phyloP scores from a whole-genome alignment of 331 rosid species.

The Cydonia oblonga region DNA sequence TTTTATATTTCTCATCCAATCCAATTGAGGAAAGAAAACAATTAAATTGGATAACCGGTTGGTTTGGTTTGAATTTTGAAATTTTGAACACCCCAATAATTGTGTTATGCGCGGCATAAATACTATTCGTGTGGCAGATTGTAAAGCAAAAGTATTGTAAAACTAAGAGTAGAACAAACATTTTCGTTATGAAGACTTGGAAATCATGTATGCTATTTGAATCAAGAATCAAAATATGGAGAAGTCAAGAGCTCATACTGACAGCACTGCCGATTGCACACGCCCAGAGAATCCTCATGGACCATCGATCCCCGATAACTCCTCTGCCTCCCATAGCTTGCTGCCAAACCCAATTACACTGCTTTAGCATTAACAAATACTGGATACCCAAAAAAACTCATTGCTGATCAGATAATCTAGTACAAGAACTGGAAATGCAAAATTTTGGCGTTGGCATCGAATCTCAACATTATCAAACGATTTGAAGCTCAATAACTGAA shows the following conservation, averaged over 20 bases:
- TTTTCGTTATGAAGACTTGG: neutral
- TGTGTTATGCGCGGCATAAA: neutral
- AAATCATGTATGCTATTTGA: neutral
- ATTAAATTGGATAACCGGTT: neutral
- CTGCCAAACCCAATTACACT: constrained; percentile 14
- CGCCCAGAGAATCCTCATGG: constrained; percentile 46
- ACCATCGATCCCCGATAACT: constrained; percentile 46
- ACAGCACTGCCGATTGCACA: constrained; percentile 51
- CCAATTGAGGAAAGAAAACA: neutral
- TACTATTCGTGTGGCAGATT: neutral
- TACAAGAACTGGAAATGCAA: neutral
- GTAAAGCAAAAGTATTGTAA: neutral
- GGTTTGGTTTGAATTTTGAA: neutral
- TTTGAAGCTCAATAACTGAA: neutral
- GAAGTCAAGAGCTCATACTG: constrained; percentile 16
- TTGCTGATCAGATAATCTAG: neutral
- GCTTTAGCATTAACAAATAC: neutral
- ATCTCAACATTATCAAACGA: neutral
- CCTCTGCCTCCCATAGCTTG: constrained; percentile 35
- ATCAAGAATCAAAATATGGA: neutral
- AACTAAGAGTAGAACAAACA: neutral
- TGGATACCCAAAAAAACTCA: neutral
- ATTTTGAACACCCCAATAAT: too few relatives aligned
- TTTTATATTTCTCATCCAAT: neutral
- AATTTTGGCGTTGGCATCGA: too few relatives aligned